phyloP scores from a whole-genome alignment of 768 basidiomycete species.

The Rossbeevera mucosa region DNA sequence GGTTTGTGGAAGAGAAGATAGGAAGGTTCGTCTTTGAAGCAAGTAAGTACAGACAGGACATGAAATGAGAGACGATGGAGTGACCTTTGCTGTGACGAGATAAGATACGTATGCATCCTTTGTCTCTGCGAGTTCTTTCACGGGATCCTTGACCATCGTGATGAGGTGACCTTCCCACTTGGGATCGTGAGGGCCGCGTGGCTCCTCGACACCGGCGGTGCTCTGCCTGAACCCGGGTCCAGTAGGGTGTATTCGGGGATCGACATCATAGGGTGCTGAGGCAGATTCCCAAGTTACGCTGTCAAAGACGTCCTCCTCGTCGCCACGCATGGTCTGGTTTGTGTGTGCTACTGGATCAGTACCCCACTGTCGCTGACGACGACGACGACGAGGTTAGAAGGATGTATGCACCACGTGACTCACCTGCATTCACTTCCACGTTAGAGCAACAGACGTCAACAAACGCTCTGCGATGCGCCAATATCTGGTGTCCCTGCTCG shows the following conservation, averaged over 20 bases:
- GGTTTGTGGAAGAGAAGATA: constrained; percentile 72
- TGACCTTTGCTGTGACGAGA: constrained; percentile 81
- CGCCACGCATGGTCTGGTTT: constrained; percentile 60
- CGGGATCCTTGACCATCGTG: constrained; percentile 83
- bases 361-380: not conserved
- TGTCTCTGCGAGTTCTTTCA: constrained; percentile 93
- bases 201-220: constrained; percentile 63
- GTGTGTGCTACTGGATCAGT: not conserved
- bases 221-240: constrained; percentile 83
- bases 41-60: constrained; percentile 8
- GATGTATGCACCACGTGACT: constrained; percentile 32
- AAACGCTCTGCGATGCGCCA: constrained; percentile 27
- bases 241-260: constrained; percentile 36
- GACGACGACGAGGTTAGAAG: no score
- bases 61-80: constrained; percentile 13
- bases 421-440: not conserved
- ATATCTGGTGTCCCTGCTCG: constrained; percentile 20
- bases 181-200: constrained; percentile 66
- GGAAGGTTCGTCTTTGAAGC: constrained; percentile 76
- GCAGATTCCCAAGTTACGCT: constrained; percentile 88
- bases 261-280: constrained; percentile 49
- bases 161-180: constrained; percentile 90
- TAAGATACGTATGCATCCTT: constrained; percentile 98
- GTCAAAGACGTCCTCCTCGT: constrained; percentile 89
- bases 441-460: constrained; percentile 25